These are phyloP conservation scores for Cladobotryum protrusum DNA, from an alignment of 2,329 filamentous ascomycete species.

Conservation along the genomic window DNA sequence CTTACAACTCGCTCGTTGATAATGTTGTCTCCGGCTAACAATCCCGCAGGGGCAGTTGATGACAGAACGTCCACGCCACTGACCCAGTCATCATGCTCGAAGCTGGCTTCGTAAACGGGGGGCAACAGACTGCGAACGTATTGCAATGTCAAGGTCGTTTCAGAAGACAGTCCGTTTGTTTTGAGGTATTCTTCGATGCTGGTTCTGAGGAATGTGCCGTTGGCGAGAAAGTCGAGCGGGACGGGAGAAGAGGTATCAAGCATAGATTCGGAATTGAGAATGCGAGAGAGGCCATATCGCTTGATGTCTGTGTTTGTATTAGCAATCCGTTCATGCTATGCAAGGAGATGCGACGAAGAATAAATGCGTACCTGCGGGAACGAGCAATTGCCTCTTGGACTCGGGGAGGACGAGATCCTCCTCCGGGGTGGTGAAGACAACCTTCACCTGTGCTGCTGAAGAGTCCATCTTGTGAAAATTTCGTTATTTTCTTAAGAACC, in stretches of 20 bases:
- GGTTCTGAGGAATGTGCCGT: conserved; percentile 84
- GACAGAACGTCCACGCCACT: conserved; percentile 80
- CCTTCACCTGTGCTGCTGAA: conserved; percentile 52
- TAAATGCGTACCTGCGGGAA: conserved; percentile 47
- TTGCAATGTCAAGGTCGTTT: conserved; percentile 81
- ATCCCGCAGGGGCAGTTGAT: conserved; percentile 53
- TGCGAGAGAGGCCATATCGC: conserved; percentile 63
- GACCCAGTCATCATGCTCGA: conserved; percentile 97
- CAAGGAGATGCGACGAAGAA: background rate
- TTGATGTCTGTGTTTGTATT: conserved; percentile 48
- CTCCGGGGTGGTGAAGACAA: conserved; percentile 60
- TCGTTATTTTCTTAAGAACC: background rate
- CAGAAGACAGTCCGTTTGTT: conserved; percentile 78
- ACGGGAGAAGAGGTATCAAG: conserved; percentile 59
- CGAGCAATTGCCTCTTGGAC: conserved; percentile 54
- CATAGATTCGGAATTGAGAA: conserved; percentile 67
- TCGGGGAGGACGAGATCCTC: conserved; percentile 57
- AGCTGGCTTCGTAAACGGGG: conserved; percentile 81
- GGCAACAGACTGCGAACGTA: conserved; percentile 90
- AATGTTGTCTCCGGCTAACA: conserved; percentile 29
- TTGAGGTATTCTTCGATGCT: conserved; percentile 87
- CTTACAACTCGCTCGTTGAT: conserved; percentile 64
- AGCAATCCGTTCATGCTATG: conserved; percentile 2
- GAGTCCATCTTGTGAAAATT: conserved; percentile 28
- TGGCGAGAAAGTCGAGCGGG: conserved; percentile 91